Percentiles rank a stretch among this genome's conserved stretches.
These are phyloP conservation scores for Eucalyptus sp. DNA, from an alignment of 345 rosid species.

Conservation along the genomic window DNA sequence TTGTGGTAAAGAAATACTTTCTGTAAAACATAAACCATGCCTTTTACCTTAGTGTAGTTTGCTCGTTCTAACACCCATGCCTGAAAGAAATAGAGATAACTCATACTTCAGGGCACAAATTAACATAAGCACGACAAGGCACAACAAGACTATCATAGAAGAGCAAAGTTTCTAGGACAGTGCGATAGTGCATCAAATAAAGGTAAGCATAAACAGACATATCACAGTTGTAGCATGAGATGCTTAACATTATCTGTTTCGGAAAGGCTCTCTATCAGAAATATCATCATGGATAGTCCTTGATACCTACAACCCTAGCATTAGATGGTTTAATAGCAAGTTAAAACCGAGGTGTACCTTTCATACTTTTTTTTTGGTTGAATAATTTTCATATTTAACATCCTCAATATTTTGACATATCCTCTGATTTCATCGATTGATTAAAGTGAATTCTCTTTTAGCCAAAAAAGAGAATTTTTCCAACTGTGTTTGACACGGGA, in stretches of 20 bases:
- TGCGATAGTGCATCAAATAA: background rate
- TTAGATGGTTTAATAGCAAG: background rate
- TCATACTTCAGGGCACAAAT: background rate
- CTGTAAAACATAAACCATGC: background rate
- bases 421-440: background rate
- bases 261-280: background rate
- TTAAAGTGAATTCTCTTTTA: background rate
- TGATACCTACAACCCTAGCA: background rate
- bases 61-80: conserved; percentile 66
- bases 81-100: conserved; percentile 20
- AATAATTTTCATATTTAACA: background rate
- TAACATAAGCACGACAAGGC: background rate
- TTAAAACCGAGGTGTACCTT: background rate
- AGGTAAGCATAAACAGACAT: background rate
- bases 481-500: background rate
- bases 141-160: background rate
- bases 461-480: background rate
- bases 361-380: background rate
- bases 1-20: background rate
- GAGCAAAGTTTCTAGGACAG: background rate
- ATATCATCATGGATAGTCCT: background rate
- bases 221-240: background rate
- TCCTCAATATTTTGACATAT: background rate
- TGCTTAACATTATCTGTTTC: background rate
- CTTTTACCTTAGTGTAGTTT: conserved; percentile 71